Evolutionary conservation across 2,329 filamentous ascomycete genomes (phyloP), one percentile per base, ranked within the genome.

Genomic region (Metarhizium anisopliae): DNA sequence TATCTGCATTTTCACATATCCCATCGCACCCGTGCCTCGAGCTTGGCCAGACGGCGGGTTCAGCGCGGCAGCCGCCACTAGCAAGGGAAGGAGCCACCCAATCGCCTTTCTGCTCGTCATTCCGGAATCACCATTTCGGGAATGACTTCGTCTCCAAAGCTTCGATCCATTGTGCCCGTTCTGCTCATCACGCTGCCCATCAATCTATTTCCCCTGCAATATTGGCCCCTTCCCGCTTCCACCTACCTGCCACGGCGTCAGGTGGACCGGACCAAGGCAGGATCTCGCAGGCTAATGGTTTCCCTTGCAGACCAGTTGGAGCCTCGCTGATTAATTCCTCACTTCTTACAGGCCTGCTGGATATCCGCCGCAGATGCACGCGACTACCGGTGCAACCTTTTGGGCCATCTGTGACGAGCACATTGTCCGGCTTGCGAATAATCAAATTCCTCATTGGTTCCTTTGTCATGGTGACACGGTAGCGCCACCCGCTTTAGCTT

Each of bases 281-380:
- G n/a, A 16, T 20, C 16, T 29, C 25, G 45, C 25, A 30, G 10
- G 20, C 45, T 29, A n/a, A 13, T 47, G 40, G 32, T 38, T 42
- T 51, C 51, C 18, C 43, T 52, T 32, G 56, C 53, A 52, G 42
- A 20, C 35, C 20, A 45, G 18, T 43, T 38, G 51, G 49, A 50
- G 57, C 59, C 58, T 50, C 59, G 68, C 68, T 70, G 68, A 70
- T 66, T 70, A 70, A 70, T 70, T 67, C 52, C 63, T 62, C 52
- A 49, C 62, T 63, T 65, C 63, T 70, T 61, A 70, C 63, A 70
- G 68, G 68, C 58, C 47, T 49, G 40, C 4, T 14, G 54, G 50
- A 50, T 16, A 29, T 50, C 49, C 11, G 47, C 50, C 51, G 47
- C 52, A 49, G 51, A 52, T 56, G 54, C 51, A 51, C 13, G 53